phyloP scores from a whole-genome alignment of 805 yeast species.

The Metschnikowia drakensbergensis region DNA sequence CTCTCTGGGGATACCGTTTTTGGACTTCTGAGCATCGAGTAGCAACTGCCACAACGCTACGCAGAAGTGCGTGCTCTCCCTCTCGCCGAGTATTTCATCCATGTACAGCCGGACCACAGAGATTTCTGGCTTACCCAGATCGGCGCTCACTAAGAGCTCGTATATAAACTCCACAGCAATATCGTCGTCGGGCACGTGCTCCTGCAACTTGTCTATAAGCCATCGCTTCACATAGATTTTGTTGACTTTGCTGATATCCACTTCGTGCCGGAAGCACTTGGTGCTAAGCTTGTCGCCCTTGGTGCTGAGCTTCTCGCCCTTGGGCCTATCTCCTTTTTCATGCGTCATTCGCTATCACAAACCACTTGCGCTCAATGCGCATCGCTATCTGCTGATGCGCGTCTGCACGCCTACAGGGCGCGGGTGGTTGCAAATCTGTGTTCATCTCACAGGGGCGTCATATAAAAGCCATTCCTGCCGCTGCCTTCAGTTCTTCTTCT shows the following conservation, averaged over 20 bases:
- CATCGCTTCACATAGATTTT: conserved; percentile 37
- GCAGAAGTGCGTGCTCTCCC: conserved; percentile 38
- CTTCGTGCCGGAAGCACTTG: conserved; percentile 14
- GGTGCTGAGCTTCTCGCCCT: neutral
- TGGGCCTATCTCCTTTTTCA: neutral
- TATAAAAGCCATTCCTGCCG: neutral
- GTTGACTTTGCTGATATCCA: conserved; percentile 40
- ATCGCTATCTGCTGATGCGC: neutral
- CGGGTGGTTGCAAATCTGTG: conserved; percentile 7
- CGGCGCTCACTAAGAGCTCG: conserved; percentile 36
- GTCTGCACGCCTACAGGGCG: neutral
- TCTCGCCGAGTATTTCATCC: conserved; percentile 43
- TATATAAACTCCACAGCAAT: conserved; percentile 43
- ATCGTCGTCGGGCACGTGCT: conserved; percentile 49
- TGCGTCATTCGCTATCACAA: neutral
- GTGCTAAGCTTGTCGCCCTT: neutral
- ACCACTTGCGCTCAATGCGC: neutral
- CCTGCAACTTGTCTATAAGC: conserved; percentile 32
- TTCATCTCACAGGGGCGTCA: neutral
- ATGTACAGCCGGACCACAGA: conserved; percentile 40
- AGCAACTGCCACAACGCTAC: conserved; percentile 43
- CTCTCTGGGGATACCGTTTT: conserved; percentile 44
- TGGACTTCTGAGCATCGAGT: conserved; percentile 40
- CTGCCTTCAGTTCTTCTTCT: neutral
- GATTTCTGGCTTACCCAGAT: conserved; percentile 34